A percentile compares a stretch with the other conserved stretches of the same genome.
These are phyloP conservation scores for Globisporangium lucens DNA, from an alignment of 352 stramenopile genomes.

Conservation along the genomic window DNA sequence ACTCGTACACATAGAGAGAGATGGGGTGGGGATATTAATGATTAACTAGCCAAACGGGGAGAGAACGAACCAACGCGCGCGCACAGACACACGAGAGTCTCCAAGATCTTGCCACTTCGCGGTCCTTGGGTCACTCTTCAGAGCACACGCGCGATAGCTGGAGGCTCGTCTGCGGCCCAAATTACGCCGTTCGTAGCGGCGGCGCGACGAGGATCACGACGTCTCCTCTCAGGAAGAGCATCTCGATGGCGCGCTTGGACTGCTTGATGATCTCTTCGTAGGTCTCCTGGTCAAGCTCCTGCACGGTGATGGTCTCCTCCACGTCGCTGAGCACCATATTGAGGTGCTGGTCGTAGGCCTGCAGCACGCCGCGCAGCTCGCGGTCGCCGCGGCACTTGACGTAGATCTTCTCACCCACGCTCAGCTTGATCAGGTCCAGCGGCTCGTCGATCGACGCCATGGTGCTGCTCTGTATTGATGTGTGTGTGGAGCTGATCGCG, in stretches of 20 bases:
- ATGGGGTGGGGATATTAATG: slow-evolving; percentile 14
- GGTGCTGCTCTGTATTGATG: slow-evolving; percentile 1
- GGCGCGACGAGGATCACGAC: slow-evolving; percentile 98
- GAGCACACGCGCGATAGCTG: not conserved
- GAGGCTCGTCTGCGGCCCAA: not conserved
- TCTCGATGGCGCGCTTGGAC: slow-evolving; percentile 94
- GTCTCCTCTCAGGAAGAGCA: slow-evolving; percentile 99
- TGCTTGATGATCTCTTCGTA: slow-evolving; percentile 97
- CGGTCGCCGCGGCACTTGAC: slow-evolving; percentile 98
- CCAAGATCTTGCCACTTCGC: not conserved
- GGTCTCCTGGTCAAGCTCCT: slow-evolving; percentile 97
- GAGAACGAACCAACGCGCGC: not conserved
- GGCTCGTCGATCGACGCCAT: slow-evolving; percentile 93
- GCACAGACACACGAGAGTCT: not conserved
- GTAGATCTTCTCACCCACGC: slow-evolving; percentile 98
- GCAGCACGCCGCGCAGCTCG: slow-evolving; percentile 96
- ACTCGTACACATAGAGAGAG: not conserved
- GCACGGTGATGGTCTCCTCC: slow-evolving; percentile 97
- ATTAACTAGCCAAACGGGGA: slow-evolving; percentile 8
- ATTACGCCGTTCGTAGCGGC: slow-evolving; percentile 91
- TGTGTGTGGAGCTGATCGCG: not conserved
- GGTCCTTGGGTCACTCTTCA: not conserved
- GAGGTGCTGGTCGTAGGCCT: slow-evolving; percentile 98
- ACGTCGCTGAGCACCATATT: slow-evolving; percentile 99
- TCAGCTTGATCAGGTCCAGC: slow-evolving; percentile 98